These are phyloP conservation scores for Aspergillus taichungensis DNA, from an alignment of 495 filamentous ascomycete species.

Conservation along the genomic window DNA sequence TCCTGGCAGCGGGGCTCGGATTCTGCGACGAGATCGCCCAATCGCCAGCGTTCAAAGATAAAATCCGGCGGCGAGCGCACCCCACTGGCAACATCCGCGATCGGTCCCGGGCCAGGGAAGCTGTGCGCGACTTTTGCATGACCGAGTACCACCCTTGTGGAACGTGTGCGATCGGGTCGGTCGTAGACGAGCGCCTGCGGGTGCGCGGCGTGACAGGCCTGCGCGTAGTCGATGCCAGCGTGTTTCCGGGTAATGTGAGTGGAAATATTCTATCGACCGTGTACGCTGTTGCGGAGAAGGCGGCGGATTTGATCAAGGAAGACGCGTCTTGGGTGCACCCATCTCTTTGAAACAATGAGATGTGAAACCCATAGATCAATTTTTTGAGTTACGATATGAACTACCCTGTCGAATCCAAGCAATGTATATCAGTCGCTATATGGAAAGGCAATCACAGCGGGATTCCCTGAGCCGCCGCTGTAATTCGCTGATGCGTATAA, in stretches of 20 bases:
- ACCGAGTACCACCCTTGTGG: conserved; percentile 24
- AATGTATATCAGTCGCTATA: too few relatives aligned
- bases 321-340: conserved; percentile 3
- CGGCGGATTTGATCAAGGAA: conserved; percentile 41
- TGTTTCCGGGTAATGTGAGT: conserved; percentile 41
- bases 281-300: conserved; percentile 50
- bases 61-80: conserved; percentile 8
- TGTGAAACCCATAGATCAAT: too few relatives aligned
- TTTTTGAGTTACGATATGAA: too few relatives aligned
- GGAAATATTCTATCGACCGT: conserved; percentile 42
- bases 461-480: too few relatives aligned
- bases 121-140: conserved; percentile 10
- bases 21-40: conserved; percentile 16
- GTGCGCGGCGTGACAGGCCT: conserved; percentile 42
- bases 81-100: conserved; percentile 17
- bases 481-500: too few relatives aligned
- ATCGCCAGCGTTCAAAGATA: conserved; percentile 11
- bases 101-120: conserved; percentile 7
- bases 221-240: conserved; percentile 44
- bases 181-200: conserved; percentile 38
- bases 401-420: too few relatives aligned
- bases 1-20: conserved; percentile 22
- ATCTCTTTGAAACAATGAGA: background rate
- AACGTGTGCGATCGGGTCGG: conserved; percentile 49
- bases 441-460: too few relatives aligned